Conservation (phyloP, 345 rosid genomes). For the Boechera retrofracta region DNA sequence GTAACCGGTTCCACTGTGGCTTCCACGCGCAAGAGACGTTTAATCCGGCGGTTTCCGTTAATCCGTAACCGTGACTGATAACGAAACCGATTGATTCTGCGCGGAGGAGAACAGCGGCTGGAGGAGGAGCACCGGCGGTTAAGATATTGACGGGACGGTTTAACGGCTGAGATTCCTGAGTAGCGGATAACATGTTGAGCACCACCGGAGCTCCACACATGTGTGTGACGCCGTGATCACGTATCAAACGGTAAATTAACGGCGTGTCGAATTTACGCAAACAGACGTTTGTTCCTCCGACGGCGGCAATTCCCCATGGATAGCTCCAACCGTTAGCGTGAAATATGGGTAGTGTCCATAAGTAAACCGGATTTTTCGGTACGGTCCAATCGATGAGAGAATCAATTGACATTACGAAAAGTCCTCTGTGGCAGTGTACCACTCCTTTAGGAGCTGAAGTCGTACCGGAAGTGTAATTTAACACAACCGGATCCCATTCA, state of each 20-base stretch:
- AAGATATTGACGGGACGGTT: slow-evolving; percentile 61
- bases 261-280: slow-evolving; percentile 67
- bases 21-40: slow-evolving; percentile 79
- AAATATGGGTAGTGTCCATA: slow-evolving; percentile 92
- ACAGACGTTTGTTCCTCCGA: slow-evolving; percentile 81
- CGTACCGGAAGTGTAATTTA: slow-evolving; percentile 90
- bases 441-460: slow-evolving; percentile 92
- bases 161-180: slow-evolving; percentile 42
- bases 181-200: slow-evolving; percentile 69
- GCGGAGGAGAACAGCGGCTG: slow-evolving; percentile 63
- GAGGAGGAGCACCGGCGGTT: slow-evolving; percentile 90
- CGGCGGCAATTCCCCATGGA: slow-evolving; percentile 83
- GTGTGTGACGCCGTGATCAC: slow-evolving; percentile 69
- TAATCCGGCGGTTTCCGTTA: slow-evolving; percentile 72
- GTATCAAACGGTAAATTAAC: slow-evolving; percentile 55
- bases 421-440: slow-evolving; percentile 77
- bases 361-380: slow-evolving; percentile 68
- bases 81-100: slow-evolving; percentile 71
- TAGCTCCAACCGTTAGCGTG: slow-evolving; percentile 88
- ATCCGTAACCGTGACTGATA: slow-evolving; percentile 78
- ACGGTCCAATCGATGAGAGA: slow-evolving; percentile 63
- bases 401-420: slow-evolving; percentile 56
- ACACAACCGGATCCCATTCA: slow-evolving; percentile 71
- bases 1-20: slow-evolving; percentile 67
- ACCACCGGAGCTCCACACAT: slow-evolving; percentile 93